phyloP scores from a whole-genome alignment of 305 asterid genomes.

The Solanum hybrid region DNA sequence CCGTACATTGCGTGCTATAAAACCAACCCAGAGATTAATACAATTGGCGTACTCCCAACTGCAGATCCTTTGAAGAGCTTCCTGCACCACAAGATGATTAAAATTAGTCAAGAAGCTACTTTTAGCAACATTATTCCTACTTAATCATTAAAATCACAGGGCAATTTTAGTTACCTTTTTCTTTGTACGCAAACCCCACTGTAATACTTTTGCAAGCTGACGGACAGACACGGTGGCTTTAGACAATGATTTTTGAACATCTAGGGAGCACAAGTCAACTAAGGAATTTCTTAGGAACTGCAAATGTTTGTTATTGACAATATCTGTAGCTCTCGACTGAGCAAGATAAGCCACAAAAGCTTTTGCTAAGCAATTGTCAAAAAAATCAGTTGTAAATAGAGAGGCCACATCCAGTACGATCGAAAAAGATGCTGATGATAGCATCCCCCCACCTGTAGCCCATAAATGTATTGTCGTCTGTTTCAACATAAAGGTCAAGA shows the following conservation, averaged over 20 bases:
- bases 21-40: slow-evolving; percentile 75
- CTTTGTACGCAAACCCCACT: slow-evolving; percentile 55
- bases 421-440: slow-evolving; percentile 61
- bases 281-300: slow-evolving; percentile 63
- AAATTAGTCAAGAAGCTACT: slow-evolving; percentile 3
- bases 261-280: slow-evolving; percentile 60
- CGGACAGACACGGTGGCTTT: slow-evolving; percentile 58
- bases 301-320: slow-evolving; percentile 43
- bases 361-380: slow-evolving; percentile 61
- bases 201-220: slow-evolving; percentile 61
- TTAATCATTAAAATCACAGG: not conserved
- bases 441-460: slow-evolving; percentile 64
- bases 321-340: slow-evolving; percentile 53
- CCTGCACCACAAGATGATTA: slow-evolving; percentile 41
- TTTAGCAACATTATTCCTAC: not conserved
- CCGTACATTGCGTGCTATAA: slow-evolving; percentile 46
- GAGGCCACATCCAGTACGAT: slow-evolving; percentile 48
- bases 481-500: slow-evolving; percentile 12
- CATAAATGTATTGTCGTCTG: slow-evolving; percentile 84
- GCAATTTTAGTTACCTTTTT: slow-evolving; percentile 44
- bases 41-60: slow-evolving; percentile 81
- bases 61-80: slow-evolving; percentile 60
- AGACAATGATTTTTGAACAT: slow-evolving; percentile 52
- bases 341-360: slow-evolving; percentile 48
- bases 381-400: slow-evolving; percentile 36